Evolutionary conservation across 495 filamentous ascomycete genomes (phyloP).

Genomic region (Lepidopterella palustris): DNA sequence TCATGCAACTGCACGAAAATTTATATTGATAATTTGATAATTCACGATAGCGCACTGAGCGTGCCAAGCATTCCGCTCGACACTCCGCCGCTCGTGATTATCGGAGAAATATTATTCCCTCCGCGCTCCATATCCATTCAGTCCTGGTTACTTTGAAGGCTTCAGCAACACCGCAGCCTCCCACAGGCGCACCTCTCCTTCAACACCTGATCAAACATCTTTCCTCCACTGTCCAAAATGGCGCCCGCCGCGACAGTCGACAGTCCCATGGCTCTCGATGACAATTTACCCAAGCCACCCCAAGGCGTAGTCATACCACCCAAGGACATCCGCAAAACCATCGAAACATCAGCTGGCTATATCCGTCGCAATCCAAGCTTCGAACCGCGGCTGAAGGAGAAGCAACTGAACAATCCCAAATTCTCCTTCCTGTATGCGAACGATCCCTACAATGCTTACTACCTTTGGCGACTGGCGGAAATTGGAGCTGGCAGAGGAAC

Average conservation of each 20-base stretch:
- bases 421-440: conserved; percentile 78
- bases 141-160: too few relatives aligned
- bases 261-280: conserved; percentile 44
- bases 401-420: conserved; percentile 78
- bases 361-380: conserved; percentile 79
- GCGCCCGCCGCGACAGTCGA: conserved; percentile 53
- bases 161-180: too few relatives aligned
- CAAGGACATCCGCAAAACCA: conserved; percentile 69
- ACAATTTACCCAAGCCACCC: conserved; percentile 63
- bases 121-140: too few relatives aligned
- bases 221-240: conserved; percentile 28
- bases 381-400: conserved; percentile 78
- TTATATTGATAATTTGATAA: too few relatives aligned
- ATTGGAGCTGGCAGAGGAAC: conserved; percentile 79
- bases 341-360: conserved; percentile 96
- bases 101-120: too few relatives aligned
- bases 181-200: neutral
- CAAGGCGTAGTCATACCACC: conserved; percentile 80
- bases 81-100: too few relatives aligned
- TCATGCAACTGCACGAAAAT: too few relatives aligned
- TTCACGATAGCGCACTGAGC: too few relatives aligned
- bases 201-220: neutral
- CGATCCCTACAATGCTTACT: conserved; percentile 84
- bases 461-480: conserved; percentile 81
- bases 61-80: too few relatives aligned